Evolutionary conservation across 106 monocot species (phyloP).

Genomic region (Triglochin maritima): DNA sequence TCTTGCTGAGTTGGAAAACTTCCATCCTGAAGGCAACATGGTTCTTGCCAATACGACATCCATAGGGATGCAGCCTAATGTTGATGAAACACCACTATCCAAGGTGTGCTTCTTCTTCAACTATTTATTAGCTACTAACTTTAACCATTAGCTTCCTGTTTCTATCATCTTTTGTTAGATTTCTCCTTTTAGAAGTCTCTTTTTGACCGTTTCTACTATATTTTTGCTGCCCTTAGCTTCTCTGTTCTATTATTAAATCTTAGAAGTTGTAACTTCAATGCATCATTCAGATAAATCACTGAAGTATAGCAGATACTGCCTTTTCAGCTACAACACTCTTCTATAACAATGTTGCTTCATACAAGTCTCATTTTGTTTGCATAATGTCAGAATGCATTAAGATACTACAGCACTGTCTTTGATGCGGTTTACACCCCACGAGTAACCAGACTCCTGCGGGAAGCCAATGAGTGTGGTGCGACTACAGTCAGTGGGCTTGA

Average conservation of each 20-base stretch:
- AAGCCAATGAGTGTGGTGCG: conserved; percentile 67
- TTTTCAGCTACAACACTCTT: too few species aligned
- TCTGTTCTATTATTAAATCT: too few species aligned
- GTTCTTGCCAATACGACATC: conserved; percentile 89
- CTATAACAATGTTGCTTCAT: too few species aligned
- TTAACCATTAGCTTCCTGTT: neutral
- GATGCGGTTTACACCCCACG: conserved; percentile 86
- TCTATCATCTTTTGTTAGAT: too few species aligned
- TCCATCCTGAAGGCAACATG: neutral
- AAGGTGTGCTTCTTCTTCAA: conserved; percentile 39
- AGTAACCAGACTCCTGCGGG: conserved; percentile 66
- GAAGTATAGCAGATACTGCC: too few species aligned
- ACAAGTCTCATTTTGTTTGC: neutral
- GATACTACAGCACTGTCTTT: conserved; percentile 56
- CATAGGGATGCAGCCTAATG: conserved; percentile 85
- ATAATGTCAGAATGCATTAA: conserved; percentile 56
- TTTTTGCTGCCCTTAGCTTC: too few species aligned
- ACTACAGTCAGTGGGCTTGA: conserved; percentile 66
- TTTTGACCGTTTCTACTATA: too few species aligned
- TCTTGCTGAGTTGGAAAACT: conserved; percentile 34
- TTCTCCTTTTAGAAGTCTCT: too few species aligned
- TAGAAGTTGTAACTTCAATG: too few species aligned
- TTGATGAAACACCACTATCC: conserved; percentile 64
- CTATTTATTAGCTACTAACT: neutral
- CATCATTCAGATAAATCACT: too few species aligned